A percentile compares a stretch with the other conserved stretches of the same genome.
These are phyloP conservation scores for Paramecium tetraurelia DNA, from an alignment of 73 alveolate genomes.

Conservation along the genomic window DNA sequence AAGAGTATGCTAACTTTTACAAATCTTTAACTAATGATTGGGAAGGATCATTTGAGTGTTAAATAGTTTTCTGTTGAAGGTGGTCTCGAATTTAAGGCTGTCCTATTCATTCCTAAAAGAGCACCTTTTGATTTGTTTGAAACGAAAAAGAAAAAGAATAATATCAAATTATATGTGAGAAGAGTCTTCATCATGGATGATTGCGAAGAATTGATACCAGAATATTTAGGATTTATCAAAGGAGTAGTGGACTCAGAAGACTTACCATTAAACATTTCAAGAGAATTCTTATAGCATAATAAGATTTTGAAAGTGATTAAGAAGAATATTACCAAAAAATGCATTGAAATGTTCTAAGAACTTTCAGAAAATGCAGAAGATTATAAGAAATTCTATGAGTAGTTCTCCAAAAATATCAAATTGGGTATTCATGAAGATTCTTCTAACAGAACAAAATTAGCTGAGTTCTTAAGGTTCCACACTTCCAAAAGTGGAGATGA, in stretches of 20 bases:
- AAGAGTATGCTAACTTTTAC: slow-evolving; percentile 98
- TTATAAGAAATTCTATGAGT: slow-evolving; percentile 99
- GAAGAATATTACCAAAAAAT: slow-evolving; percentile 98
- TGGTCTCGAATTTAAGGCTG: slow-evolving; percentile 98
- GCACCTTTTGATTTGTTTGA: slow-evolving; percentile 99
- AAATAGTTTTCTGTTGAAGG: slow-evolving; percentile 99
- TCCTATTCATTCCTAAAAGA: slow-evolving; percentile 98
- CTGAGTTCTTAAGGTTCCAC: slow-evolving; percentile 96
- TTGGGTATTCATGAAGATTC: slow-evolving; percentile 99
- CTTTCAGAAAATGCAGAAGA: slow-evolving; percentile 97
- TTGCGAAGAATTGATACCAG: slow-evolving; percentile 99
- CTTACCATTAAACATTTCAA: slow-evolving; percentile 98
- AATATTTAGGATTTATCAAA: slow-evolving; percentile 97
- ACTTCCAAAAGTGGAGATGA: slow-evolving; percentile 98
- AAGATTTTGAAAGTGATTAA: slow-evolving; percentile 98
- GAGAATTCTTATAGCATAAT: slow-evolving; percentile 99
- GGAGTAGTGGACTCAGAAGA: slow-evolving; percentile 99
- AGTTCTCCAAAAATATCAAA: slow-evolving; percentile 97
- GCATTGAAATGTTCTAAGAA: slow-evolving; percentile 98
- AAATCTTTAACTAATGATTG: slow-evolving; percentile 98
- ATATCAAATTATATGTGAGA: slow-evolving; percentile 97
- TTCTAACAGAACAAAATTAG: slow-evolving; percentile 96
- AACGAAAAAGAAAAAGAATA: slow-evolving; percentile 98
- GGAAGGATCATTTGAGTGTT: slow-evolving; percentile 99
- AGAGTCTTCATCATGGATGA: slow-evolving; percentile 99